Evolutionary conservation across 306 rosid genomes (phyloP).

Genomic region (Prinsepia uniflora): DNA sequence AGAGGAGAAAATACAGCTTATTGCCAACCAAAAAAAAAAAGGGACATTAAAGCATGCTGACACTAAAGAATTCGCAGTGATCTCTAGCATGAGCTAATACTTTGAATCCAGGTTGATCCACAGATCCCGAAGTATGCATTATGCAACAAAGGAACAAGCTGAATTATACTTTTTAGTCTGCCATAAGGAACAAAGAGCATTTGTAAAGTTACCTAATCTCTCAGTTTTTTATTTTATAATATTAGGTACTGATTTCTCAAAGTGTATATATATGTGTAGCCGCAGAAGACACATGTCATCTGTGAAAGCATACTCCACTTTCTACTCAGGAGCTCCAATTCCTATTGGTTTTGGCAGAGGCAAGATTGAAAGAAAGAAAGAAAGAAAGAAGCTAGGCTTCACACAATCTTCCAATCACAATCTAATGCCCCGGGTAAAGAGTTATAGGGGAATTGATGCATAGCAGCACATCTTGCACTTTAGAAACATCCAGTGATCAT

Average conservation of each 20-base stretch:
- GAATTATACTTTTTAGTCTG: too few species aligned
- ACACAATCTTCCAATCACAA: not conserved
- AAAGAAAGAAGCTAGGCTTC: not conserved
- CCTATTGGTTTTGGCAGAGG: slow-evolving; percentile 1
- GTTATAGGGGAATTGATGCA: not conserved
- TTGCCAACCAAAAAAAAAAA: too few species aligned
- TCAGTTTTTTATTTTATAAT: too few species aligned
- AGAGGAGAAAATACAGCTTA: slow-evolving; percentile 23
- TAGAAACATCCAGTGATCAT: too few species aligned
- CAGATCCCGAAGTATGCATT: not conserved
- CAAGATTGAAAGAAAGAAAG: not conserved
- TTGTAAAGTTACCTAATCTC: too few species aligned
- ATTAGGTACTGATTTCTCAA: too few species aligned
- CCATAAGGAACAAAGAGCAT: too few species aligned
- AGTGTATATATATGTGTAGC: not conserved
- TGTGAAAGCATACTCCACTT: not conserved
- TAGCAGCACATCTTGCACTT: too few species aligned
- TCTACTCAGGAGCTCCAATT: not conserved
- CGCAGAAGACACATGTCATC: not conserved
- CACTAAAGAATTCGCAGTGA: not conserved
- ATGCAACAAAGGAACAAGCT: not conserved
- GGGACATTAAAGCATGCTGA: not conserved
- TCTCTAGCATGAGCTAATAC: not conserved
- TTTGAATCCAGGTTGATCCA: not conserved
- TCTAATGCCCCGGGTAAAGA: not conserved